Evolutionary conservation across 2,329 filamentous ascomycete species (phyloP).

Genomic region (Trichoderma harzianum): DNA sequence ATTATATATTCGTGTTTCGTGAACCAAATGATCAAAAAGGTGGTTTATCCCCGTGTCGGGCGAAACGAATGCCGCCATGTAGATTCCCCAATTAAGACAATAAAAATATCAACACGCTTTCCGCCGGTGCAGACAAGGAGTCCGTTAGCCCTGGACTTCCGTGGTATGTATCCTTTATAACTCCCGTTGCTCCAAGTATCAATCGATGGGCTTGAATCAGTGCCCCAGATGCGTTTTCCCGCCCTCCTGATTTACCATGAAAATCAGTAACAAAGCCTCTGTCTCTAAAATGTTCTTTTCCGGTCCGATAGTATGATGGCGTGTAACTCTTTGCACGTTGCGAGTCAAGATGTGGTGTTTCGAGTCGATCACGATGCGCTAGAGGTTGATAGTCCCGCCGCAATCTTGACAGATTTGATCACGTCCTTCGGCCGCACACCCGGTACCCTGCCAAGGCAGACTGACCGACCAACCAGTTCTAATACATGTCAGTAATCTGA

Average conservation of each 20-base stretch:
- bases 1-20: neutral
- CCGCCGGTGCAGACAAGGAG: neutral
- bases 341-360: neutral
- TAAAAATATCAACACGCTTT: neutral
- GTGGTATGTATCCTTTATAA: constrained; percentile 15
- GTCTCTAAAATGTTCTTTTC: neutral
- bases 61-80: neutral
- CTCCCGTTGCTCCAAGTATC: constrained; percentile 9
- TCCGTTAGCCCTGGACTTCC: neutral
- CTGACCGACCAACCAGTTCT: constrained; percentile 36
- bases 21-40: neutral
- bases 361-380: neutral
- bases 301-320: neutral
- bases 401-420: constrained; percentile 31
- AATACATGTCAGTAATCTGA: neutral
- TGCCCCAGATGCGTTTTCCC: neutral
- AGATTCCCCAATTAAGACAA: neutral
- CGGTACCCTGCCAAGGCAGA: constrained; percentile 40
- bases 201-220: neutral
- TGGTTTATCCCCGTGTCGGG: neutral
- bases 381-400: constrained; percentile 21
- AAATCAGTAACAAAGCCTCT: neutral
- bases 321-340: neutral
- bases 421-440: constrained; percentile 40
- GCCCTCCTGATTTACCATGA: neutral